Base-by-base conservation (phyloP, 1,284 basidiomycete genomes). In the Leucoagaricus sp. region DNA sequence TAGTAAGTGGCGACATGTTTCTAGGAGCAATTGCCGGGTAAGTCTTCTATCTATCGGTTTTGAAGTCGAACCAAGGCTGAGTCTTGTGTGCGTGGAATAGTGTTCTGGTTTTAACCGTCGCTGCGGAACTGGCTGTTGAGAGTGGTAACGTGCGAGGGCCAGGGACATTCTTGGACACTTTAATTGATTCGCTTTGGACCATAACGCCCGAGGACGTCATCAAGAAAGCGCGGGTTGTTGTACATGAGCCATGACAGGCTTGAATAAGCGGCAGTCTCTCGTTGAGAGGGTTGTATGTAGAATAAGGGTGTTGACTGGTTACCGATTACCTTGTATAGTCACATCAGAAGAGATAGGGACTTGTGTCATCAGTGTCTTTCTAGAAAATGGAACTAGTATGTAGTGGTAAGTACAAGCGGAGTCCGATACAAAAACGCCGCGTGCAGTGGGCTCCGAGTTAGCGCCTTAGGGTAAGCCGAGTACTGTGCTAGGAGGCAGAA, bases 121-220 rank as follows among this genome's bases (percentile, higher is more conserved):
- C 94, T 2, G 86, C 92, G 8, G 93, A 98, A 72, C 67, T 86
- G 6, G 94, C 95, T 0, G 89, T 85, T 0, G 70, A 70, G n/a
- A 78, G 86, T 45, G 65, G 75, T 1, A 84, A 89, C 58, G 92
- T 96, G 23, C 79, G 77, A 49, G 96, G 95, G 0, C 89, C 93
- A 3, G 94, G 93, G 41, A 92, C 93, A 0, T 97, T 98, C 76
- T 73, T 96, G 21, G 81, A 92, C 17, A 93, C 89, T 0, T 75
- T 98, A 53, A 89, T 98, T 36, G 95, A 98, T 67, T 87, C 88
- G 64, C 74, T 96, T 46, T 87, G 83, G 64, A 72, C 77, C 12
- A 71, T 95, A 54, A 82, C 79, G 5, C 77, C 86, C 0, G 81
- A 85, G 25, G 79, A 74, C 10, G 64, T 93, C 9, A 34, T 26